Evolutionary conservation across 768 basidiomycete genomes (phyloP), one percentile per base, ranked within the genome.

Genomic region (Russula ochroleuca): DNA sequence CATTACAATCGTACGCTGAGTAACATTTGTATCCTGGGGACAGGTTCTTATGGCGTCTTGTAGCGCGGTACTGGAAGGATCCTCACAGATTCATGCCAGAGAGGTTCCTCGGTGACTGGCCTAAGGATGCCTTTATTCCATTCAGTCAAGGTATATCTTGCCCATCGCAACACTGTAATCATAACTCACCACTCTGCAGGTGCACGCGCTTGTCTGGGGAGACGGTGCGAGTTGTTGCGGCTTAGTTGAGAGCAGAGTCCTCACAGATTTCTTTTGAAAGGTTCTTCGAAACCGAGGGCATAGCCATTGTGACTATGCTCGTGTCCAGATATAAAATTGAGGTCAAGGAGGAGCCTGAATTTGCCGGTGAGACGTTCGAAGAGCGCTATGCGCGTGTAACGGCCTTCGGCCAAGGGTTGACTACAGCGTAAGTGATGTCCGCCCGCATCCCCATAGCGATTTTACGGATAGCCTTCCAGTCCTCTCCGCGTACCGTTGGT

Each of bases 21-120:
- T 25, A 0, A n/a, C 14, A 5, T 33, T 33, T 45, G 11, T 23
- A 23, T n/a, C 11, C 14, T 2, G 1, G 17, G 14, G 23, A 21
- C 8, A 17, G 3, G 49, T 14, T 45, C 51, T 55, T 21, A 62
- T 3, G 14, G 19, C 41, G 37, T 35, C 15, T 21, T 35, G n/a
- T 64, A 84, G 83, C 83, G 28, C 77, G 78, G 38, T 83, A 83
- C 68, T 85, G 84, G 83, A 71, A 79, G 56, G 77, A 83, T 45
- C 83, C 84, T 5, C 64, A 79, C 33, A 67, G 66, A 10, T 85
- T 83, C 71, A 76, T 74, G 17, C 77, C 77, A 5, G 70, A 71
- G 37, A 68, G 77, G 35, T 77, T 77, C 65, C 58, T 75, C 1
- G 68, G 68, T 40, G 72, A 72, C 54, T 77, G 71, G 69, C 65